phyloP scores from a whole-genome alignment of 148 eudicot species.

The Talinum fruticosum region DNA sequence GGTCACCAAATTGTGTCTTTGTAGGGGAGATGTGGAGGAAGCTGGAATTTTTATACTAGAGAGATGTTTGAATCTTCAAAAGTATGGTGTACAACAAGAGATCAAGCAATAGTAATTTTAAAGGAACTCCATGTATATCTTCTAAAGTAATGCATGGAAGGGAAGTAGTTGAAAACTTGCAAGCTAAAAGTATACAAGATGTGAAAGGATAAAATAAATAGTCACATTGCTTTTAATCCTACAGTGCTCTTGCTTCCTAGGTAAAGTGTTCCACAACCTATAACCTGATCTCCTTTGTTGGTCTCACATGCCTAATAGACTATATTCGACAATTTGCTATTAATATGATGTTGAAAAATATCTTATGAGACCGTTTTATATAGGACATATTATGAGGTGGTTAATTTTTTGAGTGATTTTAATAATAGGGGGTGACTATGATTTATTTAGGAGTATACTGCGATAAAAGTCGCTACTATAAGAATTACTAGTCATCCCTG shows the following conservation, averaged over 20 bases:
- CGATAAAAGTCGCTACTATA: too few species aligned
- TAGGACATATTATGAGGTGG: too few species aligned
- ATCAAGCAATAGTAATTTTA: conserved; percentile 6
- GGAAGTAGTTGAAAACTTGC: conserved; percentile 16
- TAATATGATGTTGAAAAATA: too few species aligned
- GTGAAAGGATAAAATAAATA: neutral
- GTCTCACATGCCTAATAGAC: neutral
- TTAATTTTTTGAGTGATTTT: too few species aligned
- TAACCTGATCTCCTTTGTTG: neutral
- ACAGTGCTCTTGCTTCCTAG: neutral
- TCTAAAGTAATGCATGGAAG: conserved; percentile 8
- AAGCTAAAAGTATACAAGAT: conserved; percentile 20
- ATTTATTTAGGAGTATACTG: too few species aligned
- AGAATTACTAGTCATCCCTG: too few species aligned
- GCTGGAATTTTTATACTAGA: neutral
- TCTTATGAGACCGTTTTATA: too few species aligned
- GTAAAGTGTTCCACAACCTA: neutral
- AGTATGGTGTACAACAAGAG: conserved; percentile 13
- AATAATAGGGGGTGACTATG: too few species aligned
- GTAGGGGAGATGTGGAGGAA: neutral
- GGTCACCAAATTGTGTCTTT: neutral
- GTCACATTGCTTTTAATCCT: conserved; percentile 19
- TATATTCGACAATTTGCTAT: too few species aligned
- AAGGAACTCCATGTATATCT: conserved; percentile 15
- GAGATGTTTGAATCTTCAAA: neutral